Percentiles rank a stretch among this genome's conserved stretches.
Conservation (phyloP, 1,139 yeast species). For the Meyerozyma carpophila region DNA sequence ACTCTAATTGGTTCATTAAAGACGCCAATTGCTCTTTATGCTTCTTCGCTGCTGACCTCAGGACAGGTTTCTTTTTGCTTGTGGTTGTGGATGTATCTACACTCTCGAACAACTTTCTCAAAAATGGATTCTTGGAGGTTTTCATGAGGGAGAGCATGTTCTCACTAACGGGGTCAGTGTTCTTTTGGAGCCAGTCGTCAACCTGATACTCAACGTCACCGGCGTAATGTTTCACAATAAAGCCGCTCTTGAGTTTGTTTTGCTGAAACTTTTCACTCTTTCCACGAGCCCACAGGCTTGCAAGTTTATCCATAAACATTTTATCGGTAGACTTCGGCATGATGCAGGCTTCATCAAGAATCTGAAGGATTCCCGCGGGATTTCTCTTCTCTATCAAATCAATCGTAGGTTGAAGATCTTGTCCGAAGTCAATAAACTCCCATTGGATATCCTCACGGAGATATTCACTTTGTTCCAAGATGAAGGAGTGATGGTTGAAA, state of each 20-base stretch:
- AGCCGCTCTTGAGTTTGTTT: constrained; percentile 65
- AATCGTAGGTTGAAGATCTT: constrained; percentile 90
- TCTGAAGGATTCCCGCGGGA: constrained; percentile 84
- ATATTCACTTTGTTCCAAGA: constrained; percentile 93
- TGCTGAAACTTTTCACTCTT: constrained; percentile 59
- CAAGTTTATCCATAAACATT: constrained; percentile 77
- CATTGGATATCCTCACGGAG: constrained; percentile 90
- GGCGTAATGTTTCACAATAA: constrained; percentile 87
- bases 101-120: constrained; percentile 21
- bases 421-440: constrained; percentile 97
- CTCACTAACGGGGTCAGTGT: constrained; percentile 89
- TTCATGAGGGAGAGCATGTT: constrained; percentile 56
- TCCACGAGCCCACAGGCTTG: constrained; percentile 55
- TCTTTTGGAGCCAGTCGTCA: constrained; percentile 91
- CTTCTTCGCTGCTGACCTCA: constrained; percentile 81
- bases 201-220: constrained; percentile 91
- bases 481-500: constrained; percentile 97
- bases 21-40: constrained; percentile 77
- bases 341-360: constrained; percentile 91
- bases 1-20: constrained; percentile 66
- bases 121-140: constrained; percentile 50
- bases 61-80: constrained; percentile 17
- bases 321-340: constrained; percentile 86
- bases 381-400: constrained; percentile 75
- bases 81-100: constrained; percentile 7